phyloP scores from a whole-genome alignment of 75 land plant species.

The Picea sitchensis region DNA sequence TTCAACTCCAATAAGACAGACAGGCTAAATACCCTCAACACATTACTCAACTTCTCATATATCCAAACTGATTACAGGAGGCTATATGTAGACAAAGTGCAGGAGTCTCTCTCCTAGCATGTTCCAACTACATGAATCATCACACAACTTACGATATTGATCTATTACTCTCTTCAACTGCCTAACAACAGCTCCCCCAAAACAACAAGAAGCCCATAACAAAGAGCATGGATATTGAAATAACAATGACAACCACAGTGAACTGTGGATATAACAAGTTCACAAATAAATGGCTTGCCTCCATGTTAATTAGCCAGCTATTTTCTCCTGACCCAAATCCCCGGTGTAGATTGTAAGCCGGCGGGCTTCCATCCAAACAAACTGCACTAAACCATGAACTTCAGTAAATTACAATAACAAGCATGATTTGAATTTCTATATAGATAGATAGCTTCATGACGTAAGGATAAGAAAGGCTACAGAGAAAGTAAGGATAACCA shows the following conservation, averaged over 20 bases:
- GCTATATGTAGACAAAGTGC: neutral
- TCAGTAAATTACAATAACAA: neutral
- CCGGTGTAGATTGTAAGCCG: slow-evolving; percentile 73
- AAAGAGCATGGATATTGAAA: neutral
- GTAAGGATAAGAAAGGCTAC: neutral
- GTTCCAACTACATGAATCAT: neutral
- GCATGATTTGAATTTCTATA: neutral
- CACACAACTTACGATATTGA: neutral
- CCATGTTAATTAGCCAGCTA: slow-evolving; percentile 79
- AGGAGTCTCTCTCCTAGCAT: too few relatives aligned
- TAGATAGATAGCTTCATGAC: neutral
- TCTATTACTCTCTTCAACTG: neutral
- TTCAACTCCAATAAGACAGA: neutral
- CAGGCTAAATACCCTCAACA: neutral
- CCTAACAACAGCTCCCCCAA: neutral
- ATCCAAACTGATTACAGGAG: neutral
- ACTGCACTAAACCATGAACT: neutral
- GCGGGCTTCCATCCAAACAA: slow-evolving; percentile 65
- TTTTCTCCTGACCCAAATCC: slow-evolving; percentile 69
- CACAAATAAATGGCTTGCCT: slow-evolving; percentile 35
- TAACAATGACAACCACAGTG: neutral
- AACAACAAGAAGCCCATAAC: neutral
- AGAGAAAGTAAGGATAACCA: neutral
- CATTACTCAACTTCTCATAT: neutral
- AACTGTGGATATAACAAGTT: neutral